These are phyloP conservation scores for Penicillium daleae DNA, from an alignment of 495 filamentous ascomycete genomes.

Conservation along the genomic window DNA sequence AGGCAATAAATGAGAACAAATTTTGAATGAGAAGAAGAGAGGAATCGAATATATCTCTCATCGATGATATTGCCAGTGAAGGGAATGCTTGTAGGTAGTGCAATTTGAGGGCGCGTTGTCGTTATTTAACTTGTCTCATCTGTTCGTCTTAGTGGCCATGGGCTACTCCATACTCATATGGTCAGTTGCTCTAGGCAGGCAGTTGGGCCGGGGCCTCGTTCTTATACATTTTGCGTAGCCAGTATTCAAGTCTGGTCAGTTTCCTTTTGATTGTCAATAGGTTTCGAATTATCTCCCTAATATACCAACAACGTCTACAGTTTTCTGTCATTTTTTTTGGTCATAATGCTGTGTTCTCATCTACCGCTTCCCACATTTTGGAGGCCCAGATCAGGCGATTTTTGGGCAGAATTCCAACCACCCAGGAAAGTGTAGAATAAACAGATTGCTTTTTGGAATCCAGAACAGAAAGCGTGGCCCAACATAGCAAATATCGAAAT, in stretches of 20 bases:
- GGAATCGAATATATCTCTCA: neutral
- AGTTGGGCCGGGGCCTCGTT: neutral
- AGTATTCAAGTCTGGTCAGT: neutral
- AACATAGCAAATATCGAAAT: neutral
- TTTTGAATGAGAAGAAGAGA: neutral
- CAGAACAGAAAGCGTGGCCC: neutral
- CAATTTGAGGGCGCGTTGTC: neutral
- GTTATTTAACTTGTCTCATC: neutral
- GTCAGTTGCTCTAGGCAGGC: neutral
- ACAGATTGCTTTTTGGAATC: neutral
- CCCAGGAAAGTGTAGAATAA: neutral
- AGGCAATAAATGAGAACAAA: neutral
- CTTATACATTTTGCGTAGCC: neutral
- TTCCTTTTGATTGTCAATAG: neutral
- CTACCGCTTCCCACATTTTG: neutral
- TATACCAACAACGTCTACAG: neutral
- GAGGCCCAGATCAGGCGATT: too few relatives aligned
- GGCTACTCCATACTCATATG: neutral
- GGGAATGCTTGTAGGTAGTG: neutral
- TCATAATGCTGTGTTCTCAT: neutral
- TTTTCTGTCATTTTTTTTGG: neutral
- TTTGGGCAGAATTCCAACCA: neutral
- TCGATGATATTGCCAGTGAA: neutral
- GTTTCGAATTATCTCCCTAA: neutral
- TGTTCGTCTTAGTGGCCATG: neutral